A percentile compares a stretch with the other conserved stretches of the same genome.
Conservation (phyloP, 1,284 basidiomycete genomes). For the Puccinia novopanici region DNA sequence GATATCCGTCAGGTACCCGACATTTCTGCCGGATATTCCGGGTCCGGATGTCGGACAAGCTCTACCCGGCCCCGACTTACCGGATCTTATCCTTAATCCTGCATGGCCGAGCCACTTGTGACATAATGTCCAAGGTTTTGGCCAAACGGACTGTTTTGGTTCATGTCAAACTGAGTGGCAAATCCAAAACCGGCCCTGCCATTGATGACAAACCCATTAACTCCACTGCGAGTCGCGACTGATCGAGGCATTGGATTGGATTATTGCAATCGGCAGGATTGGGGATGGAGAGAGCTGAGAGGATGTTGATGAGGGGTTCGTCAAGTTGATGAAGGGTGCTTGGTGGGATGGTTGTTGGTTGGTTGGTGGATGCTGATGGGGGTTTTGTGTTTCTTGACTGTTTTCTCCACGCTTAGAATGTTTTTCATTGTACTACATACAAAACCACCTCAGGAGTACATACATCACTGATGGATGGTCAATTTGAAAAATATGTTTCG, state of each 20-base stretch:
- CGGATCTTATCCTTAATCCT: constrained; percentile 61
- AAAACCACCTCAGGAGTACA: too few species aligned
- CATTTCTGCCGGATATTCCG: too few species aligned
- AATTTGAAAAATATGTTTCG: too few species aligned
- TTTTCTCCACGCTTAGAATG: too few species aligned
- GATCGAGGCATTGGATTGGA: background rate
- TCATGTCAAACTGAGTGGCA: constrained; percentile 19
- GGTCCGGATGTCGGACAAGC: too few species aligned
- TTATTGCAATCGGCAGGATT: constrained; percentile 2
- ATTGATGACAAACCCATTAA: constrained; percentile 47
- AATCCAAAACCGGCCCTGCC: constrained; percentile 33
- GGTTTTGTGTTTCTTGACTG: constrained; percentile 30
- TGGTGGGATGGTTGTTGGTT: too few species aligned
- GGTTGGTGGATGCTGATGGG: background rate
- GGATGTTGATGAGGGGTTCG: constrained; percentile 29
- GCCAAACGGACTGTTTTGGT: constrained; percentile 3
- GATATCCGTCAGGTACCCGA: too few species aligned
- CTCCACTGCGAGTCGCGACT: constrained; percentile 12
- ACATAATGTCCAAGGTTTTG: constrained; percentile 46
- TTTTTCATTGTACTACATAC: too few species aligned
- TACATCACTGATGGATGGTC: too few species aligned
- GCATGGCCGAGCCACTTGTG: constrained; percentile 64
- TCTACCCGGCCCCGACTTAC: too few species aligned
- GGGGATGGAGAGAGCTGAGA: constrained; percentile 22
- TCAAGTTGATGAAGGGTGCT: constrained; percentile 32